Evolutionary conservation across 2,329 filamentous ascomycete species (phyloP).

Genomic region (Fusarium irregulare): DNA sequence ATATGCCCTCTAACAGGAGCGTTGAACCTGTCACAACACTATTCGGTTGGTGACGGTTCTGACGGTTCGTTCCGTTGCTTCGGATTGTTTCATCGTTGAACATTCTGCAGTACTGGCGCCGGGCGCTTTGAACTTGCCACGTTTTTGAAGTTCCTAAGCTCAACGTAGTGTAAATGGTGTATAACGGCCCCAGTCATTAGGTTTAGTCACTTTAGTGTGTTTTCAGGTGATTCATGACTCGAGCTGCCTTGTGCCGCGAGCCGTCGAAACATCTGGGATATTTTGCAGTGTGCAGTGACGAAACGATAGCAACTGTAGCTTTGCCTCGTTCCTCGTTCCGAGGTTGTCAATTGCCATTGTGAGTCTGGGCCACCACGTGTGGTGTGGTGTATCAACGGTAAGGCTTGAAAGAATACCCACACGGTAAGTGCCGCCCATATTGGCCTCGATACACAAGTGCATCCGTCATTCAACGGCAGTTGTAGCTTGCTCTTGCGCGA

Average conservation of each 20-base stretch:
- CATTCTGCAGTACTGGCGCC: background rate
- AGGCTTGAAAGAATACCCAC: slow-evolving; percentile 12
- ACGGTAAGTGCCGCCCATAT: background rate
- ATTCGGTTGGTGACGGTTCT: slow-evolving; percentile 20
- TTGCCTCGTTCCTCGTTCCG: slow-evolving; percentile 11
- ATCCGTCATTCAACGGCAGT: slow-evolving; percentile 3
- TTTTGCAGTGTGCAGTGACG: background rate
- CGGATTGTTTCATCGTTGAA: slow-evolving; percentile 6
- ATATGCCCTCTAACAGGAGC: slow-evolving; percentile 1
- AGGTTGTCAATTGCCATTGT: slow-evolving; percentile 2
- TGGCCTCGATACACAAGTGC: background rate
- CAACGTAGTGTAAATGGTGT: background rate
- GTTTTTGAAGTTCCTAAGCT: background rate
- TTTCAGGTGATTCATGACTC: slow-evolving; percentile 9
- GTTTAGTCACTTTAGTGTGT: slow-evolving; percentile 7
- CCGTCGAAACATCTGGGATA: background rate
- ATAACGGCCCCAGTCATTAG: background rate
- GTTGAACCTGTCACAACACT: background rate
- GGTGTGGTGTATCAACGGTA: slow-evolving; percentile 18
- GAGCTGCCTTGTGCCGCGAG: background rate
- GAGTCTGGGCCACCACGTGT: slow-evolving; percentile 5
- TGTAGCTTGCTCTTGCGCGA: background rate
- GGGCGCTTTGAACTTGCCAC: background rate
- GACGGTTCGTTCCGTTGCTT: slow-evolving; percentile 22
- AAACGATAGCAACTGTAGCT: slow-evolving; percentile 1